Base-by-base conservation (phyloP, 23 red algal species). In the Agarophyton chilense region DNA sequence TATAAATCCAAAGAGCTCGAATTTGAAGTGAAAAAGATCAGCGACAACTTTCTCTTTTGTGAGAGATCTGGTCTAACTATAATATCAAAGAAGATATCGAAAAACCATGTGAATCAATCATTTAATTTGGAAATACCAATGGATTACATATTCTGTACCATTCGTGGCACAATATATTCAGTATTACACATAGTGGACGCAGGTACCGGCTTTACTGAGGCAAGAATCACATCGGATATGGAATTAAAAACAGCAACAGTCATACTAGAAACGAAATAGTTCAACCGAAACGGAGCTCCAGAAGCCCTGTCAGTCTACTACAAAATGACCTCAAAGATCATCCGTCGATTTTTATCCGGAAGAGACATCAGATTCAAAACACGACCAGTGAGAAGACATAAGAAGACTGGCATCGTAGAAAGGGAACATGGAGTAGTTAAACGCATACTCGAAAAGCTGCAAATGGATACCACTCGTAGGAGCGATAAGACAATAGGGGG, bases 351-450 rank as follows among this genome's bases (percentile, higher is more conserved):
- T 17, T 10, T 85, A 49, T 52, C n/a, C 17, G 41, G 49, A 29
- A 56, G 64, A 8, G 22, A 49, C 2, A 85, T 85, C 17, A 34
- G 17, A 67, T 72, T 85, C 42, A 67, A 85, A 18, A 25, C 58
- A 14, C 24, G 81, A 45, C 56, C 81, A 29, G 60, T 58, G 24
- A 21, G 81, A 42, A 50, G 81, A 44, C 81, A 70, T 42, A 85
- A 85, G 4, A 85, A 85, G 52, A 85, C 60, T 9, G 81, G 58
- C 21, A 70, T 47, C 29, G 63, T 85, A n/a, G 81, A 85, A 70
- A 62, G 81, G 3, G 70, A 85, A 49, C 68, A 60, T 13, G 40
- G 42, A 22, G 39, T 1, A 49, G 25, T 68, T 10, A 85, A 85
- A 43, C 25, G 60, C 6, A 85, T 85, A 3, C 35, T 70, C 16